Conservation (phyloP, 2,329 filamentous ascomycete species). For the Pseudogymnoascus sp. region DNA sequence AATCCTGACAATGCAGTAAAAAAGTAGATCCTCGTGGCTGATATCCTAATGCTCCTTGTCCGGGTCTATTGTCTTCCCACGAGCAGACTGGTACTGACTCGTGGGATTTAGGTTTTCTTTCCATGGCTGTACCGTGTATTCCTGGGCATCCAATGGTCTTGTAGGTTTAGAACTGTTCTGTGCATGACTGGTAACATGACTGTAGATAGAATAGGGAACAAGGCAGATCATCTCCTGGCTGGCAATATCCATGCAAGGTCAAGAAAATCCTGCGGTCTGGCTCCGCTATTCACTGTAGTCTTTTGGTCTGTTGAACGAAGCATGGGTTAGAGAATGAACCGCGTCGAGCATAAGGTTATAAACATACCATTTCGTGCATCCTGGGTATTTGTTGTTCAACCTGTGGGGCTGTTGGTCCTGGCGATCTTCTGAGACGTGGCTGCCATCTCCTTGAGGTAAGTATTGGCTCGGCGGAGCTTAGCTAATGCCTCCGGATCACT, state of each 20-base stretch:
- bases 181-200: slow-evolving; percentile 28
- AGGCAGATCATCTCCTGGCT: slow-evolving; percentile 10
- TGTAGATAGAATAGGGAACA: slow-evolving; percentile 13
- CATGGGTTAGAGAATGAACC: slow-evolving; percentile 7
- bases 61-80: slow-evolving; percentile 9
- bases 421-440: not conserved
- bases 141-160: slow-evolving; percentile 16
- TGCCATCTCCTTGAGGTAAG: slow-evolving; percentile 10
- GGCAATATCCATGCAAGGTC: slow-evolving; percentile 13
- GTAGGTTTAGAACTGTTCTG: slow-evolving; percentile 10
- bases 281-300: slow-evolving; percentile 13
- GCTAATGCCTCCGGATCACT: slow-evolving; percentile 6
- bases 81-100: slow-evolving; percentile 11
- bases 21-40: slow-evolving; percentile 9
- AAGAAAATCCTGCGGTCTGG: slow-evolving; percentile 13
- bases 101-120: not conserved
- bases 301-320: slow-evolving; percentile 8
- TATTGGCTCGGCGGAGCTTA: not conserved
- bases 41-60: not conserved
- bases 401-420: slow-evolving; percentile 10
- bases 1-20: slow-evolving; percentile 10
- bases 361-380: slow-evolving; percentile 8
- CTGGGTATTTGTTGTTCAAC: not conserved
- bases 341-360: not conserved
- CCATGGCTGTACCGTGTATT: slow-evolving; percentile 16